Base-by-base conservation (phyloP, 345 rosid species). In the Trapa bicornis region DNA sequence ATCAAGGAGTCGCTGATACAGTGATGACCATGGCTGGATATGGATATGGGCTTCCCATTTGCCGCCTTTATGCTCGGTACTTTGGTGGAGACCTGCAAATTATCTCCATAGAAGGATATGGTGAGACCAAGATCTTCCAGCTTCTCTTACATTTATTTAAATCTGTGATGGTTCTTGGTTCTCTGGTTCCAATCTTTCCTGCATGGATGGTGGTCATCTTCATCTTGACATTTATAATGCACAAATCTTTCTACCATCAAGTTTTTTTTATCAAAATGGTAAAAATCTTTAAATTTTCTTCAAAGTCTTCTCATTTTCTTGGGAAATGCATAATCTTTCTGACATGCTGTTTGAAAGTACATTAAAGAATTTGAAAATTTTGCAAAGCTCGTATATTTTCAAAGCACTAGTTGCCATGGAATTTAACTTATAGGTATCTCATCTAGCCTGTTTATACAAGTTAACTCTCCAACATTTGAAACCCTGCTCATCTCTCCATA, bases 31-130 rank as follows among this genome's bases (percentile, higher is more conserved):
- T 94, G 99, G 99, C 99, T 43, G 99, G 97, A 64, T 94, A 87
- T 75, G 99, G 99, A 29, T 94, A 79, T 68, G 99, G 99, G 65
- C 78, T 91, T 45, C 99, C 99, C 9, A 89, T 94, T 66, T 91
- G 99, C 65, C 96, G 99, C 42, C 75, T 94, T 76, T 91, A 94
- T 77, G 99, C 99, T 66, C 84, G 84, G 68, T 94, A 94, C 72
- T 94, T 94, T 33, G 99, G 99, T 69, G 99, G 99, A 22, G 99
- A 91, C 77, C 83, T 94, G 78, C 99, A 94, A 74, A 79, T 91
- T 68, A 89, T 89, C 69, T 94, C 96, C 33, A 94, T 94, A 96
- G 99, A 94, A 81, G 99, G 99, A 86, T 94, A 94, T 43, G 99
- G 99, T 94, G 75, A 85, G 99, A 35, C 70, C 6, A 33, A 3